Evolutionary conservation across 2,329 filamentous ascomycete genomes (phyloP).

Genomic region (Penicillium sp.): DNA sequence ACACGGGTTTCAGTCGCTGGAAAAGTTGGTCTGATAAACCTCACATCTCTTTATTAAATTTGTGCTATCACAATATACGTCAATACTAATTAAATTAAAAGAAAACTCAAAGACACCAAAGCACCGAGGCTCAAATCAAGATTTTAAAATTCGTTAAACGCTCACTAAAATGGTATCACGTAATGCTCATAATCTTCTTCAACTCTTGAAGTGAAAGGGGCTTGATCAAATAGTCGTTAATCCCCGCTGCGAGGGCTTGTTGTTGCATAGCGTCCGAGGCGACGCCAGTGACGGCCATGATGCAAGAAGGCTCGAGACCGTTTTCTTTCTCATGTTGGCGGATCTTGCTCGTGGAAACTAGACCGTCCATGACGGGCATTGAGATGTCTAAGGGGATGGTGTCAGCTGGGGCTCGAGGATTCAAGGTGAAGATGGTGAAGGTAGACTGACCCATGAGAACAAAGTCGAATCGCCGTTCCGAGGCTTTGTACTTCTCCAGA

Average conservation of each 20-base stretch:
- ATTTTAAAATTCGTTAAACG: background rate
- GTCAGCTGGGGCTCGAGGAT: background rate
- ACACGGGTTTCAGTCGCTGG: background rate
- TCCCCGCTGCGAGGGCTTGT: constrained; percentile 38
- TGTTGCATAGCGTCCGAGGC: constrained; percentile 42
- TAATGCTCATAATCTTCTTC: constrained; percentile 38
- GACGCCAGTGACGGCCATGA: constrained; percentile 43
- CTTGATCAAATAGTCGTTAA: constrained; percentile 42
- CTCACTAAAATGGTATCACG: constrained; percentile 21
- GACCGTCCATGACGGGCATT: constrained; percentile 54
- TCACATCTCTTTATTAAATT: background rate
- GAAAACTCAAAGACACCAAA: background rate
- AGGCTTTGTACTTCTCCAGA: constrained; percentile 42
- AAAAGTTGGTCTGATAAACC: constrained; percentile 2
- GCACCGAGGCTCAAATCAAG: background rate
- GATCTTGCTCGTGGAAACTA: constrained; percentile 51
- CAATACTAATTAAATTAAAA: background rate
- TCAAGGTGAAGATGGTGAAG: background rate
- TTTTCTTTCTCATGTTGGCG: constrained; percentile 43
- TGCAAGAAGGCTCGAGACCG: constrained; percentile 29
- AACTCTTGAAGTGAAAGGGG: constrained; percentile 40
- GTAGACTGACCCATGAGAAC: constrained; percentile 40
- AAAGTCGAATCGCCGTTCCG: constrained; percentile 43
- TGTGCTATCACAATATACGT: background rate
- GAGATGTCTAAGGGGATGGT: constrained; percentile 45